Percentiles rank a stretch among this genome's conserved stretches.
phyloP scores from a whole-genome alignment of 2,329 filamentous ascomycete genomes.

The Cryoendolithus antarcticus region DNA sequence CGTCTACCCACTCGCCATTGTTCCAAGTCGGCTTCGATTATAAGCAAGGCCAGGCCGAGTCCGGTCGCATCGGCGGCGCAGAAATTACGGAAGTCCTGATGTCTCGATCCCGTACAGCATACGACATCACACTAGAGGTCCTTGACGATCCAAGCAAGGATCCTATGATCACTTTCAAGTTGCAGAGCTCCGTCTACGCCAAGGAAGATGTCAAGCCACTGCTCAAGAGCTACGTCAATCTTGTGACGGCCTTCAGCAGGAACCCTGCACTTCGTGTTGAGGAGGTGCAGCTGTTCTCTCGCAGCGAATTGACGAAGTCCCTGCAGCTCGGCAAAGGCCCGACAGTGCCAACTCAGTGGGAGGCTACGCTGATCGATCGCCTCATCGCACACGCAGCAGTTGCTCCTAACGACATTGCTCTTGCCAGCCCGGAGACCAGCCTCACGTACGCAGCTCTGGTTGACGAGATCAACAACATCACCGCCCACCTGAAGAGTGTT shows the following conservation, averaged over 20 bases:
- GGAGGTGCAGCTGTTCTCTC: neutral
- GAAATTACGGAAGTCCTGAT: neutral
- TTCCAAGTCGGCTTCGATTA: constrained; percentile 28
- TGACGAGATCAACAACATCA: no score
- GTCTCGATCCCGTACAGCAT: neutral
- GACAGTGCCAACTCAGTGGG: no score
- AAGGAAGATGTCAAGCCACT: neutral
- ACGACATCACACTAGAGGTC: neutral
- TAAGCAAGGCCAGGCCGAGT: constrained; percentile 1
- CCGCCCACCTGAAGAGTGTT: no score
- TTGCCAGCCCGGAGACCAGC: no score
- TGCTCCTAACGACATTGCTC: no score
- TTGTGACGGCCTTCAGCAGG: neutral
- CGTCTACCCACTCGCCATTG: constrained; percentile 20
- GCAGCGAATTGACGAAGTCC: no score
- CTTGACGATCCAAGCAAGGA: neutral
- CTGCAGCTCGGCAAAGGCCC: no score
- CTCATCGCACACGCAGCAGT: no score
- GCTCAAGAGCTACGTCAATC: neutral
- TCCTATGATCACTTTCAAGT: neutral
- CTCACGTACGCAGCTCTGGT: no score
- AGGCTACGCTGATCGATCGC: no score
- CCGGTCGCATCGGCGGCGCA: neutral
- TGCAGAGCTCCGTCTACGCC: neutral
- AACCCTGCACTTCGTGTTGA: neutral